A percentile compares a stretch with the other conserved stretches of the same genome.
These are phyloP conservation scores for Claviceps digitariae DNA, from an alignment of 2,329 filamentous ascomycete genomes.

Conservation along the genomic window DNA sequence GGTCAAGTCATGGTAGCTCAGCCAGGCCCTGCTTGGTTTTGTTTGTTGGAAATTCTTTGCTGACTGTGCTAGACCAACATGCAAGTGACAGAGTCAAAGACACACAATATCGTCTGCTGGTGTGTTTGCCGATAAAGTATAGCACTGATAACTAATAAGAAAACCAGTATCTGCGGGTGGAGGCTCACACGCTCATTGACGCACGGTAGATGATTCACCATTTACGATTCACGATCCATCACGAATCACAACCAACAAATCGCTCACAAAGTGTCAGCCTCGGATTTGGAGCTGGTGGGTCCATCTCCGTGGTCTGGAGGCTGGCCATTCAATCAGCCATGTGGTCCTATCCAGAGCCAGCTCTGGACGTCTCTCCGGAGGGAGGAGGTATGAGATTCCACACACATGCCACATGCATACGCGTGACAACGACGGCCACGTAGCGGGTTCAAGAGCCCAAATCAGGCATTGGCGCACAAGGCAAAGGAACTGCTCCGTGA, in stretches of 20 bases:
- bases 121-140: background rate
- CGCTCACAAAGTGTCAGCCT: background rate
- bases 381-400: background rate
- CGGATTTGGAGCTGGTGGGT: background rate
- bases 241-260: background rate
- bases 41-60: background rate
- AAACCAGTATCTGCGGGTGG: background rate
- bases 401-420: background rate
- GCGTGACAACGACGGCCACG: background rate
- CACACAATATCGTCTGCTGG: background rate
- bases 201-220: background rate
- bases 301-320: background rate
- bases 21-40: background rate
- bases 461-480: conserved; percentile 2
- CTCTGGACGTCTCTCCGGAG: background rate
- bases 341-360: background rate
- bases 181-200: background rate
- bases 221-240: background rate
- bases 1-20: background rate
- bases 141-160: background rate
- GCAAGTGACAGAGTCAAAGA: background rate
- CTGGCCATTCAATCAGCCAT: background rate
- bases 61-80: background rate
- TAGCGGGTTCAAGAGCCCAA: background rate
- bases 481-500: background rate